phyloP scores from a whole-genome alignment of 352 stramenopile genomes.

The Phytopythium mirpurense region DNA sequence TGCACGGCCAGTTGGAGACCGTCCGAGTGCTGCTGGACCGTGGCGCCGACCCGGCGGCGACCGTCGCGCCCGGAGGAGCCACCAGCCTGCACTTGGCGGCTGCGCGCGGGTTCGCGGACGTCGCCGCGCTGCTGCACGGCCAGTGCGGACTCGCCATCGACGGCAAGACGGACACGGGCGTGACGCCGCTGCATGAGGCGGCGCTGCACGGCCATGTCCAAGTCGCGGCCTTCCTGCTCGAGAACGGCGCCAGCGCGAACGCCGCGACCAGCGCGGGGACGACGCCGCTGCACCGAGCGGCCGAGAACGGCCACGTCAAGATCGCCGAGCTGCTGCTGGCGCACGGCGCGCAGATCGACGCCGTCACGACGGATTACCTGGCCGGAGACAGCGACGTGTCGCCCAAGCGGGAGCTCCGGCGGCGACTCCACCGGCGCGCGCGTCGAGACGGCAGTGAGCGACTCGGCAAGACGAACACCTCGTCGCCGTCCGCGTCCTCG shows the following conservation, averaged over 20 bases:
- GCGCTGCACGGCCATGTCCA: constrained; percentile 40
- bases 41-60: constrained; percentile 36
- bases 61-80: constrained; percentile 26
- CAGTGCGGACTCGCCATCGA: constrained; percentile 31
- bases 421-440: background rate
- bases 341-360: constrained; percentile 48
- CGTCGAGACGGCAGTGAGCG: constrained; percentile 11
- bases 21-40: constrained; percentile 38
- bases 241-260: constrained; percentile 39
- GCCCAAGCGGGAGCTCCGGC: constrained; percentile 4
- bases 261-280: constrained; percentile 42
- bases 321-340: constrained; percentile 47
- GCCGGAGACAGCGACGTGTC: constrained; percentile 8
- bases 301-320: constrained; percentile 43
- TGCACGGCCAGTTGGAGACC: constrained; percentile 57
- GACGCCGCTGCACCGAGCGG: constrained; percentile 43
- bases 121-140: constrained; percentile 37
- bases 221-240: constrained; percentile 32
- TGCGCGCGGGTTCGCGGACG: constrained; percentile 30
- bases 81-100: constrained; percentile 52
- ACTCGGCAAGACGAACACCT: constrained; percentile 8
- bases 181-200: constrained; percentile 48
- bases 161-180: constrained; percentile 26
- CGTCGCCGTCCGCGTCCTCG: constrained; percentile 1
- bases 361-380: constrained; percentile 46